These are phyloP conservation scores for Periconia sp. DNA, from an alignment of 2,329 filamentous ascomycete species.

Conservation along the genomic window DNA sequence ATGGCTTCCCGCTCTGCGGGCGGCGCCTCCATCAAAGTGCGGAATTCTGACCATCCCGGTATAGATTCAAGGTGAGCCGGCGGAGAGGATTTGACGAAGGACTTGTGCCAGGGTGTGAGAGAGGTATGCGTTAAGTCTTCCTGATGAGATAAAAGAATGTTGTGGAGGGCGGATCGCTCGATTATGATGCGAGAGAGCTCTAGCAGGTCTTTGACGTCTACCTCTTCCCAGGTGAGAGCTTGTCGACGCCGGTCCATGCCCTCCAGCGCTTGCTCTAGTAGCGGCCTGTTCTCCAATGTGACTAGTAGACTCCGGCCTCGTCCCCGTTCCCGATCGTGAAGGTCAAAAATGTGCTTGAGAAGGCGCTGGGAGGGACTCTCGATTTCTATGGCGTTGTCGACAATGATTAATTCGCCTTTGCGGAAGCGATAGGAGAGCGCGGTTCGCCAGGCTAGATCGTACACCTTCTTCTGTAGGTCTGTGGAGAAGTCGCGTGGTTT, in stretches of 20 bases:
- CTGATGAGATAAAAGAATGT: conserved; percentile 62
- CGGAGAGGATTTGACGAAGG: conserved; percentile 20
- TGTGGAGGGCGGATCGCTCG: conserved; percentile 78
- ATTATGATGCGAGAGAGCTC: conserved; percentile 85
- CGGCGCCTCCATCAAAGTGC: conserved; percentile 23
- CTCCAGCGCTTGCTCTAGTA: conserved; percentile 71
- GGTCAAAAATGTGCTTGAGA: conserved; percentile 70
- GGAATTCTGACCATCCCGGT: conserved; percentile 37
- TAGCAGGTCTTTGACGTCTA: conserved; percentile 94
- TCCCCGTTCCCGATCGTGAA: conserved; percentile 62
- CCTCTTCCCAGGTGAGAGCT: conserved; percentile 73
- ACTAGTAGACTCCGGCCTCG: conserved; percentile 38
- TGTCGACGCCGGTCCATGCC: conserved; percentile 71
- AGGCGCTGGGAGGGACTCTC: conserved; percentile 67
- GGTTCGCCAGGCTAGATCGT: conserved; percentile 94
- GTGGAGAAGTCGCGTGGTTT: conserved; percentile 91
- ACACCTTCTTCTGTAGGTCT: conserved; percentile 82
- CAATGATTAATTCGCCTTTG: conserved; percentile 83
- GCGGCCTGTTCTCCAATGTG: conserved; percentile 41
- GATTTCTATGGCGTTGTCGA: conserved; percentile 79
- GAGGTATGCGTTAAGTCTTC: conserved; percentile 36
- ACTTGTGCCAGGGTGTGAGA: conserved; percentile 14
- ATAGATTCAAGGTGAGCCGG: conserved; percentile 29
- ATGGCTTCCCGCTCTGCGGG: conserved; percentile 25
- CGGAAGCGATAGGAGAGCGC: conserved; percentile 91